Base-by-base conservation (phyloP, 2,329 filamentous ascomycete genomes). In the Fusarium sublunatum region DNA sequence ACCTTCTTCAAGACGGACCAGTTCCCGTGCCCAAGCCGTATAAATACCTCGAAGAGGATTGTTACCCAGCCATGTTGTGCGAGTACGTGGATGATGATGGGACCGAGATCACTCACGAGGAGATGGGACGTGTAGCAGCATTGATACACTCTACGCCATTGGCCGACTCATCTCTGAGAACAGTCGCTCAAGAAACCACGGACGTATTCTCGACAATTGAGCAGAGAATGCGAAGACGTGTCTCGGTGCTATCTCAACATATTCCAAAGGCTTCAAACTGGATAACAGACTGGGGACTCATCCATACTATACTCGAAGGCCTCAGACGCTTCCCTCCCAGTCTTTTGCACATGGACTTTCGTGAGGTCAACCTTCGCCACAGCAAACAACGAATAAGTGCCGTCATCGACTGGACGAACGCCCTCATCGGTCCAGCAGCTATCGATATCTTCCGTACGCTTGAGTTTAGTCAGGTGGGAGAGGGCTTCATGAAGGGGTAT, bases 301-400 rank as follows among this genome's bases (percentile, higher is more conserved):
- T 46, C 1, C 31, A 29, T 11, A 5, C 2, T 2, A 34, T 24
- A 3, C 35, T 59, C 1, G 2, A 42, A 11, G 22, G 13, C 1
- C 31, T 59, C 19, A 32, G n/a, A 5, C 54, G 56, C 1, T 58
- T 53, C 4, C 35, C 40, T 2, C n/a, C 35, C 9, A 34, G 46
- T 15, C 45, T 58, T 15, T 22, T 59, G 0, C 56, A 59, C 7
- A 59, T 58, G 54, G 54, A 59, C 40, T 59, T 58, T 40, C 56
- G 56, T 22, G 26, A 58, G 0, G 56, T 59, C 31, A 59, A 59
- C 7, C 45, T 58, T 0, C 53, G 56, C 1, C 54, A 42, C 2
- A 34, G 4, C 0, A 2, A 59, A 6, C 40, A 40, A 5, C 6
- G 4, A n/a, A 59, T 53, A 25, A 59, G 22, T 6, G 56, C 54